phyloP scores from a whole-genome alignment of 2,329 filamentous ascomycete genomes.

The Alternaria gaisen region DNA sequence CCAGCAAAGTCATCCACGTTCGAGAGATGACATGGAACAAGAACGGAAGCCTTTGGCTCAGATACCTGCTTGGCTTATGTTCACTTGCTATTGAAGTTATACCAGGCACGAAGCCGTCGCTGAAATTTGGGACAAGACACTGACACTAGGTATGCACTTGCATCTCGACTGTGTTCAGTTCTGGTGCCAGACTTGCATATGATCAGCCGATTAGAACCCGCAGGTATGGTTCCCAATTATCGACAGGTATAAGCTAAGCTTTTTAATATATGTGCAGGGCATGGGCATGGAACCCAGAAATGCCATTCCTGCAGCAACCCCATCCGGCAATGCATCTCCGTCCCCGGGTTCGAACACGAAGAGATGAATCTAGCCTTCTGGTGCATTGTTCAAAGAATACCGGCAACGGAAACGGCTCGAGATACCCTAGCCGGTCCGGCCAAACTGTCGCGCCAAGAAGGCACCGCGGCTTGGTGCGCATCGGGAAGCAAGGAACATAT shows the following conservation, averaged over 20 bases:
- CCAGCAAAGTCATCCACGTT: too few species aligned
- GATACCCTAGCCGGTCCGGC: background rate
- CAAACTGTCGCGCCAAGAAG: slow-evolving; percentile 3
- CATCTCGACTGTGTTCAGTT: background rate
- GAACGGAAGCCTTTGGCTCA: too few species aligned
- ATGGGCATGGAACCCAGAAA: background rate
- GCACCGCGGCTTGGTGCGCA: slow-evolving; percentile 2
- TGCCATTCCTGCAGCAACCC: background rate
- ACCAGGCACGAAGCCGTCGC: too few species aligned
- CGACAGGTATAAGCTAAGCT: background rate
- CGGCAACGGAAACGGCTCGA: slow-evolving; percentile 5
- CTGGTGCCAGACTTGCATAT: background rate
- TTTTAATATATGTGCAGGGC: background rate
- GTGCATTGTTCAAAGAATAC: background rate
- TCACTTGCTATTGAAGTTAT: too few species aligned
- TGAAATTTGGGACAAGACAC: background rate
- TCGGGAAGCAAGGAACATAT: slow-evolving; percentile 4
- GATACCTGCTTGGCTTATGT: too few species aligned
- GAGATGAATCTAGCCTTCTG: background rate
- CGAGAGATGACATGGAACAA: too few species aligned
- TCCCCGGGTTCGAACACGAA: background rate
- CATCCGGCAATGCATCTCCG: slow-evolving; percentile 3
- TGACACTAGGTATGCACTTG: background rate
- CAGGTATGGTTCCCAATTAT: background rate
- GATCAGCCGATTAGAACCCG: background rate